Evolutionary conservation across 1,139 yeast species (phyloP).

Genomic region (Saccharomyces pastorianus): DNA sequence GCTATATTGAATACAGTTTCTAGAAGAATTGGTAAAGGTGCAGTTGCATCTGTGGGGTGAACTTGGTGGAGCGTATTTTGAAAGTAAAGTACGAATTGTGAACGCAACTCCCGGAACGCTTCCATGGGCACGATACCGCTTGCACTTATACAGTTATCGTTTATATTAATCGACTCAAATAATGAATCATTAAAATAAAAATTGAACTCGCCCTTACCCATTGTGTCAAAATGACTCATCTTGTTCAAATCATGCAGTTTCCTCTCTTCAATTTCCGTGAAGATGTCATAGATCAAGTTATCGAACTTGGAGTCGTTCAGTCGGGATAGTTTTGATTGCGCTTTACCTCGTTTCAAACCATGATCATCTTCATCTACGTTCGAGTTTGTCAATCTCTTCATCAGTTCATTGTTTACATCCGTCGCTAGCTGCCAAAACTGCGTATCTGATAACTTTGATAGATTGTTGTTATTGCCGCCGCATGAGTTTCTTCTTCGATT

Average conservation of each 20-base stretch:
- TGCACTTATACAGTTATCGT: background rate
- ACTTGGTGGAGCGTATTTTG: background rate
- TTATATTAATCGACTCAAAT: background rate
- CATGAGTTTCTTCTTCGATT: constrained; percentile 4
- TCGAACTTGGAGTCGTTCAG: background rate
- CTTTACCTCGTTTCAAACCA: background rate
- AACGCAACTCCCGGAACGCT: background rate
- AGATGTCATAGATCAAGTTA: background rate
- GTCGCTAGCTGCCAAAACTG: constrained; percentile 16
- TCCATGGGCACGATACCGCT: background rate
- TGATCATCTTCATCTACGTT: background rate
- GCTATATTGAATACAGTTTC: background rate
- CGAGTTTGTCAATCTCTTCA: constrained; percentile 9
- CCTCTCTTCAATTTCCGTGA: background rate
- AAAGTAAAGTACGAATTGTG: background rate
- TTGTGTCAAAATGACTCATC: background rate
- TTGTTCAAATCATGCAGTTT: background rate
- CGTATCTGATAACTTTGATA: constrained; percentile 9
- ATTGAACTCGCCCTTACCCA: background rate
- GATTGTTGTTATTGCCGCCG: constrained; percentile 6
- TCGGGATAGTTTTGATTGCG: background rate
- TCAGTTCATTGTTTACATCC: constrained; percentile 16
- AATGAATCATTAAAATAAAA: constrained; percentile 4
- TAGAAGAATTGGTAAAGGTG: background rate
- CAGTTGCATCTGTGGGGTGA: background rate